Percentiles rank a stretch among this genome's conserved stretches.
phyloP scores from a whole-genome alignment of 768 basidiomycete species.

The Rhizopogon salebrosus region DNA sequence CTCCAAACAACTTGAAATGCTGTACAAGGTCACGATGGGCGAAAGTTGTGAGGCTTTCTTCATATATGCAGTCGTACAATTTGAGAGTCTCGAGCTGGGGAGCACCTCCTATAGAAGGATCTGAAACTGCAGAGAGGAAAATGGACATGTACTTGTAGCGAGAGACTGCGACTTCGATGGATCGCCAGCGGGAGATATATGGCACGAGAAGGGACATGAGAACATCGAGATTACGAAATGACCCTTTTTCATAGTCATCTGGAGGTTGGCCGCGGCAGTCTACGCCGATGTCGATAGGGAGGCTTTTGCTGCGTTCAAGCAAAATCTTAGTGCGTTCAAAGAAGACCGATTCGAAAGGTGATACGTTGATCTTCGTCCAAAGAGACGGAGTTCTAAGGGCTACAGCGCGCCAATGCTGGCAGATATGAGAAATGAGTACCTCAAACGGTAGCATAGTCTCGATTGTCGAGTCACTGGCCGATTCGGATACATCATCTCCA shows the following conservation, averaged over 20 bases:
- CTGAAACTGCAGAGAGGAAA: slow-evolving; percentile 38
- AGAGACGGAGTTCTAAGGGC: slow-evolving; percentile 49
- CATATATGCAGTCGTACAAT: slow-evolving; percentile 50
- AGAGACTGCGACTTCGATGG: slow-evolving; percentile 41
- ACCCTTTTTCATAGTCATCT: slow-evolving; percentile 18
- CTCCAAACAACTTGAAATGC: slow-evolving; percentile 47
- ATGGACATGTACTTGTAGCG: slow-evolving; percentile 42
- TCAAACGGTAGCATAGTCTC: slow-evolving; percentile 33
- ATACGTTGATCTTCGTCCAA: slow-evolving; percentile 42
- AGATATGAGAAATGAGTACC: slow-evolving; percentile 57
- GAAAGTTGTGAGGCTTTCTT: slow-evolving; percentile 24
- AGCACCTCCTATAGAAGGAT: slow-evolving; percentile 36
- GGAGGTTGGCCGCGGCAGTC: slow-evolving; percentile 36
- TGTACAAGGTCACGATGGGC: slow-evolving; percentile 20
- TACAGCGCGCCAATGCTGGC: slow-evolving; percentile 50
- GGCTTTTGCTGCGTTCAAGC: slow-evolving; percentile 48
- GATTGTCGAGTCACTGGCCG: not conserved
- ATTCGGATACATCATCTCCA: not conserved
- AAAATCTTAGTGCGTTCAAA: slow-evolving; percentile 40
- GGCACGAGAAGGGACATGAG: slow-evolving; percentile 39
- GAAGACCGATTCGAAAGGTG: slow-evolving; percentile 26
- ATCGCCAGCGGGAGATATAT: slow-evolving; percentile 49
- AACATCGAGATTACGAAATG: slow-evolving; percentile 14
- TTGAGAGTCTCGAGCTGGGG: slow-evolving; percentile 48
- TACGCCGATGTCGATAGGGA: slow-evolving; percentile 50